A percentile compares a stretch with the other conserved stretches of the same genome.
These are phyloP conservation scores for Aspergillus fumigatus DNA, from an alignment of 2,329 filamentous ascomycete genomes.

Conservation along the genomic window DNA sequence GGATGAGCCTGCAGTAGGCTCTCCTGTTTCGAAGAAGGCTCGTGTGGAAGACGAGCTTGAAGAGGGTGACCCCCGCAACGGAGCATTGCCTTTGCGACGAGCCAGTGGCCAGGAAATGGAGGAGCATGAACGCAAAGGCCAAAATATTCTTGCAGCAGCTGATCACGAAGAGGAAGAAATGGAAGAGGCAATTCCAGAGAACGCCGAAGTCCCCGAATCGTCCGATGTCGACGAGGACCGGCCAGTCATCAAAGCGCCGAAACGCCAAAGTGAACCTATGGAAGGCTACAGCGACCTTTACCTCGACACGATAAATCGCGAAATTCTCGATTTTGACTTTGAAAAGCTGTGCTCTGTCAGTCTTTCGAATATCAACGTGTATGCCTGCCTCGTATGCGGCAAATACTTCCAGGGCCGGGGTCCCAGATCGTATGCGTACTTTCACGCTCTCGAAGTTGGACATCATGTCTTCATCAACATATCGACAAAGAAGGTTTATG, in stretches of 20 bases:
- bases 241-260: conserved; percentile 34
- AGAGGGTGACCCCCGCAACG: conserved; percentile 21
- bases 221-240: conserved; percentile 36
- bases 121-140: conserved; percentile 32
- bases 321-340: conserved; percentile 94
- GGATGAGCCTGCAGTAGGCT: conserved; percentile 27
- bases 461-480: conserved; percentile 99
- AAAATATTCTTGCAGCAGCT: conserved; percentile 53
- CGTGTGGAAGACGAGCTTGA: conserved; percentile 36
- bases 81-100: conserved; percentile 22
- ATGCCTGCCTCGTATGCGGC: conserved; percentile 95
- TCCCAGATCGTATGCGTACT: conserved; percentile 92
- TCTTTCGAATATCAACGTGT: conserved; percentile 97
- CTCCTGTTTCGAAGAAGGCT: conserved; percentile 43
- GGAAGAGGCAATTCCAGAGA: conserved; percentile 28
- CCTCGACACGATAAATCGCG: conserved; percentile 92
- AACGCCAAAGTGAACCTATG: conserved; percentile 70
- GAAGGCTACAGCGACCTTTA: conserved; percentile 94
- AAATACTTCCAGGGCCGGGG: conserved; percentile 95
- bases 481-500: conserved; percentile 51
- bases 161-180: conserved; percentile 61
- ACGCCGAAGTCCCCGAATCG: conserved; percentile 12
- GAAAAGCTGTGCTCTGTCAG: conserved; percentile 97
- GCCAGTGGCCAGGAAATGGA: conserved; percentile 29
- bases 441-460: conserved; percentile 88